Conservation (phyloP, 2,329 filamentous ascomycete genomes). For the Chalara sp. region DNA sequence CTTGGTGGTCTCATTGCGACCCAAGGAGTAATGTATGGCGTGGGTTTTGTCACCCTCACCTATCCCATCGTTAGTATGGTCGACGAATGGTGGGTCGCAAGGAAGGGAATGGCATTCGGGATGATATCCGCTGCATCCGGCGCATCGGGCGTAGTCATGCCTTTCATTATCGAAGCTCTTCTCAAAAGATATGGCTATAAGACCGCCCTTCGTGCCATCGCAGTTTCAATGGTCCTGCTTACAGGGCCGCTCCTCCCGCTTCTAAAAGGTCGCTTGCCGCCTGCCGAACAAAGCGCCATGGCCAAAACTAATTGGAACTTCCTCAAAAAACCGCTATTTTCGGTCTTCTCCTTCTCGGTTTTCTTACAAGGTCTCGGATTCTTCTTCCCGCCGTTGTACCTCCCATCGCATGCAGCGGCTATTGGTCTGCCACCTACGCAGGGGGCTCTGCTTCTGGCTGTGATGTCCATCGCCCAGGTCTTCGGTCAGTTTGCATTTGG, state of each 20-base stretch:
- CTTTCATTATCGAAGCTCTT: slow-evolving; percentile 45
- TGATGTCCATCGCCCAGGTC: slow-evolving; percentile 44
- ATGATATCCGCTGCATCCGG: slow-evolving; percentile 41
- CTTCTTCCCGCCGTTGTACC: slow-evolving; percentile 41
- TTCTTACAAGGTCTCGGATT: slow-evolving; percentile 42
- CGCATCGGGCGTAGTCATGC: slow-evolving; percentile 42
- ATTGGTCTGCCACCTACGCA: slow-evolving; percentile 61
- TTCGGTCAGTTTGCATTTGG: slow-evolving; percentile 44
- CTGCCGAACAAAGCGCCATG: slow-evolving; percentile 25
- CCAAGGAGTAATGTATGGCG: slow-evolving; percentile 54
- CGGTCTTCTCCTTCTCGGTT: slow-evolving; percentile 39
- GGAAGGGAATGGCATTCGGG: slow-evolving; percentile 54
- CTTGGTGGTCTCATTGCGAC: slow-evolving; percentile 49
- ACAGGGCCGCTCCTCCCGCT: slow-evolving; percentile 49
- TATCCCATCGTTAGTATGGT: slow-evolving; percentile 51
- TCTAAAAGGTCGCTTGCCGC: slow-evolving; percentile 47
- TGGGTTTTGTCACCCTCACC: slow-evolving; percentile 50
- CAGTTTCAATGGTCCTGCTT: slow-evolving; percentile 41
- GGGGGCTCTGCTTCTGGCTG: slow-evolving; percentile 48
- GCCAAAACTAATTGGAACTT: slow-evolving; percentile 36
- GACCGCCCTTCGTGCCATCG: slow-evolving; percentile 48
- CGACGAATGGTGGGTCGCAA: slow-evolving; percentile 54
- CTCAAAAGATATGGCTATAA: slow-evolving; percentile 45
- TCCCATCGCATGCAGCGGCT: slow-evolving; percentile 61
- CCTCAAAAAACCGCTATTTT: slow-evolving; percentile 38